Evolutionary conservation across 805 yeast species (phyloP).

Genomic region (Yarrowia alimentaria): DNA sequence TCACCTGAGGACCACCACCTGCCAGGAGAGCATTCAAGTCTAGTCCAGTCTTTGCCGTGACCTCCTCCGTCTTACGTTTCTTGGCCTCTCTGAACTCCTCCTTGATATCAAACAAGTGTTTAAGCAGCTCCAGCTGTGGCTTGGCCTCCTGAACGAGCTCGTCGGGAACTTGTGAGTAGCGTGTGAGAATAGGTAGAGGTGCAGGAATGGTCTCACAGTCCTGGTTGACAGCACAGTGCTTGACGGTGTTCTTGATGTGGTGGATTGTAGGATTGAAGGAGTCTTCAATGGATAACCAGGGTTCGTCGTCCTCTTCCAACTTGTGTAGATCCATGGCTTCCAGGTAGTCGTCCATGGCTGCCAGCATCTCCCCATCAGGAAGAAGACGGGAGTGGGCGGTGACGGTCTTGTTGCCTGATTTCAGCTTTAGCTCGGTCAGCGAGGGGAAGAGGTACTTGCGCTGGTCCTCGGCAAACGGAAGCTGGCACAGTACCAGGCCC

Average conservation of each 20-base stretch:
- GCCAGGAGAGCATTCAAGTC: constrained; percentile 33
- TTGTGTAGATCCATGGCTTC: constrained; percentile 45
- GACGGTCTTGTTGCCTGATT: constrained; percentile 40
- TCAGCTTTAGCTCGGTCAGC: constrained; percentile 44
- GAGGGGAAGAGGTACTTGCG: constrained; percentile 49
- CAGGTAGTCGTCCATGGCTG: constrained; percentile 47
- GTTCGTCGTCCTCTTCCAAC: constrained; percentile 29
- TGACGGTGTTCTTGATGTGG: constrained; percentile 33
- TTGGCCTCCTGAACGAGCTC: constrained; percentile 29
- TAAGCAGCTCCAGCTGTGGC: constrained; percentile 28
- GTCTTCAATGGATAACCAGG: constrained; percentile 37
- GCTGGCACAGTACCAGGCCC: constrained; percentile 48
- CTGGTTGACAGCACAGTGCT: constrained; percentile 39
- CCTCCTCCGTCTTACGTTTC: constrained; percentile 18
- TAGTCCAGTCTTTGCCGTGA: constrained; percentile 29
- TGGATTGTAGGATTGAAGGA: constrained; percentile 37
- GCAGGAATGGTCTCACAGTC: constrained; percentile 39
- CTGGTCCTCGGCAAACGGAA: constrained; percentile 78
- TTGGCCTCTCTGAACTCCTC: constrained; percentile 25
- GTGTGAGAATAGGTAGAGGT: constrained; percentile 35
- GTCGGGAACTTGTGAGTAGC: constrained; percentile 32
- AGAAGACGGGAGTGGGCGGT: constrained; percentile 34
- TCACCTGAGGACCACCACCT: not conserved
- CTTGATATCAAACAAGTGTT: constrained; percentile 31
- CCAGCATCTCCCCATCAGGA: constrained; percentile 45